Evolutionary conservation across 2,329 filamentous ascomycete genomes (phyloP).

Genomic region (Cercospora brassicicola): DNA sequence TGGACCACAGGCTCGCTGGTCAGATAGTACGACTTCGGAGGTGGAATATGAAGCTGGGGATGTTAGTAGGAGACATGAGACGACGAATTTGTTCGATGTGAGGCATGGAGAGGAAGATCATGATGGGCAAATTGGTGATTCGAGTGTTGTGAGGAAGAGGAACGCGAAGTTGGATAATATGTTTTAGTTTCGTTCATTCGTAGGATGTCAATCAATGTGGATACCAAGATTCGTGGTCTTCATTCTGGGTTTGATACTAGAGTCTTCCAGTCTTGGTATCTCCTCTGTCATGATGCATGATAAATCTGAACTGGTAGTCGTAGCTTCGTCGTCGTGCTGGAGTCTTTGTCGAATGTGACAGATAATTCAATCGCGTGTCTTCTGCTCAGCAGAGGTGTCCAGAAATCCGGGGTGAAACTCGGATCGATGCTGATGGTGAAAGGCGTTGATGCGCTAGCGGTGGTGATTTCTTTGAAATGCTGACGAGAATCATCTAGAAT

Average conservation of each 20-base stretch:
- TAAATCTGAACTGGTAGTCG: constrained; percentile 17
- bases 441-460: constrained; percentile 6
- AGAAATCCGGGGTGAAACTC: constrained; percentile 12
- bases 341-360: constrained; percentile 18
- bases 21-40: constrained; percentile 2
- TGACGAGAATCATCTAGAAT: constrained; percentile 11
- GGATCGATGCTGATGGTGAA: constrained; percentile 12
- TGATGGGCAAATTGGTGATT: background rate
- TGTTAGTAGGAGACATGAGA: constrained; percentile 17
- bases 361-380: constrained; percentile 18
- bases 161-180: background rate
- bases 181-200: background rate
- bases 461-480: constrained; percentile 15
- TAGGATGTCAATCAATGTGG: background rate
- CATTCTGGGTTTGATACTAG: background rate
- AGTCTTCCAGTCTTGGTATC: background rate
- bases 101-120: background rate
- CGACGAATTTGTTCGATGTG: constrained; percentile 9
- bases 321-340: constrained; percentile 13
- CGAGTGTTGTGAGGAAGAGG: background rate
- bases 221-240: background rate
- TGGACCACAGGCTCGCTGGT: constrained; percentile 5
- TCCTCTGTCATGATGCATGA: background rate
- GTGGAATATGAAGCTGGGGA: background rate
- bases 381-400: constrained; percentile 17